phyloP scores from a whole-genome alignment of 192 early-diverging fungal genomes.

The Coemansia sp. region DNA sequence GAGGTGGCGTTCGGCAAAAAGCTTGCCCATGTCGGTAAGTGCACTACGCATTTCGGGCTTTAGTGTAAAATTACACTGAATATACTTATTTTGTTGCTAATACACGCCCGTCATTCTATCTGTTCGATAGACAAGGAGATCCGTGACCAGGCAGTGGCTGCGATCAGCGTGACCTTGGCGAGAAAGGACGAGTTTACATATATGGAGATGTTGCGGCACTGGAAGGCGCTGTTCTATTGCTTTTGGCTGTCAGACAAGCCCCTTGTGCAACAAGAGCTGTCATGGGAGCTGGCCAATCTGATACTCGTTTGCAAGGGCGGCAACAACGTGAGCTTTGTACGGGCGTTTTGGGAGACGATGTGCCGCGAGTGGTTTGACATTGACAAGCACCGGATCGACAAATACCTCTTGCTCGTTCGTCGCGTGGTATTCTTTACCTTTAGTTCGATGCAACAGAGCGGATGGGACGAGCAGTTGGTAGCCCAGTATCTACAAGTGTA shows the following conservation, averaged over 20 bases:
- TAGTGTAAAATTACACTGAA: neutral
- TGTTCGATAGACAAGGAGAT: slow-evolving; percentile 42
- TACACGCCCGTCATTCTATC: neutral
- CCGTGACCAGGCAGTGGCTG: slow-evolving; percentile 41
- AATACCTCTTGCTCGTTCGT: slow-evolving; percentile 49
- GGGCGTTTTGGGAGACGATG: slow-evolving; percentile 56
- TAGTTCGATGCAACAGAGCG: slow-evolving; percentile 37
- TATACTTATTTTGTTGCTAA: neutral
- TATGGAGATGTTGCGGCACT: slow-evolving; percentile 77
- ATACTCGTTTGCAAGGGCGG: slow-evolving; percentile 38
- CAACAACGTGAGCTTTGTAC: slow-evolving; percentile 38
- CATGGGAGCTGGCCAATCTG: slow-evolving; percentile 70
- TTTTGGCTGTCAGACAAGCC: slow-evolving; percentile 99
- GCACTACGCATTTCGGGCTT: neutral
- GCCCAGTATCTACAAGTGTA: slow-evolving; percentile 27
- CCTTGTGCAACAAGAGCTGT: slow-evolving; percentile 85
- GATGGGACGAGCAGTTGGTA: slow-evolving; percentile 42
- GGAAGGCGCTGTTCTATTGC: slow-evolving; percentile 94
- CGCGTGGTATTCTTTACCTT: slow-evolving; percentile 47
- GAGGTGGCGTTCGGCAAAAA: slow-evolving; percentile 50
- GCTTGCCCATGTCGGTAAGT: slow-evolving; percentile 48
- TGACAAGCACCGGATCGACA: slow-evolving; percentile 55
- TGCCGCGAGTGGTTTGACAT: slow-evolving; percentile 55
- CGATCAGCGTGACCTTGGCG: slow-evolving; percentile 22
- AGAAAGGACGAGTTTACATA: slow-evolving; percentile 54